phyloP scores from a whole-genome alignment of 2,329 filamentous ascomycete genomes.

The Colletotrichum godetiae region DNA sequence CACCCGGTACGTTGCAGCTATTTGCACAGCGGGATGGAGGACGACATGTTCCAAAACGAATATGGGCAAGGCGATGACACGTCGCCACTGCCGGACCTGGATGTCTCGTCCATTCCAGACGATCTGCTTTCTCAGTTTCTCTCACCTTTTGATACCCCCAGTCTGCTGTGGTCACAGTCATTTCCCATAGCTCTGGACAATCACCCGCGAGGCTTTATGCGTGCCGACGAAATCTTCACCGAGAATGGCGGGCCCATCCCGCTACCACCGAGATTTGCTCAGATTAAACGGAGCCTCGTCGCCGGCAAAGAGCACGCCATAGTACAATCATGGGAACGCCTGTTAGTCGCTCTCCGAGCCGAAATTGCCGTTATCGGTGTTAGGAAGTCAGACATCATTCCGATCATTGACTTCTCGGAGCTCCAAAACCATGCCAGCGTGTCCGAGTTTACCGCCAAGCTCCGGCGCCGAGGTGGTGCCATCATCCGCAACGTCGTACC shows the following conservation, averaged over 20 bases:
- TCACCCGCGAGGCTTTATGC: slow-evolving; percentile 33
- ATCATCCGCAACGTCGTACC: slow-evolving; percentile 74
- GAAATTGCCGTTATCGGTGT: slow-evolving; percentile 65
- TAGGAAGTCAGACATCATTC: slow-evolving; percentile 64
- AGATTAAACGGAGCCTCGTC: slow-evolving; percentile 66
- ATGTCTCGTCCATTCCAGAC: slow-evolving; percentile 25
- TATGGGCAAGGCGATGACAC: slow-evolving; percentile 15
- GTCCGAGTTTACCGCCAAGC: slow-evolving; percentile 57
- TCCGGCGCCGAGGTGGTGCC: slow-evolving; percentile 58
- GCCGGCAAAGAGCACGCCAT: slow-evolving; percentile 65
- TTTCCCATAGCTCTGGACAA: slow-evolving; percentile 33
- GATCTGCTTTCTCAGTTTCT: slow-evolving; percentile 28
- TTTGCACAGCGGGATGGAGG: slow-evolving; percentile 2
- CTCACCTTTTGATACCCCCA: slow-evolving; percentile 35
- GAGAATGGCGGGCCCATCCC: slow-evolving; percentile 50
- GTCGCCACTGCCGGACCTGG: slow-evolving; percentile 17
- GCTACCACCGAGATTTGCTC: slow-evolving; percentile 68
- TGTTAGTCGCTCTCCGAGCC: slow-evolving; percentile 61
- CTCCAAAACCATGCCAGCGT: slow-evolving; percentile 60
- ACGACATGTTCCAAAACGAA: slow-evolving; percentile 23
- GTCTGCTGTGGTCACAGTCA: slow-evolving; percentile 36
- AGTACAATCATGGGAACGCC: slow-evolving; percentile 64
- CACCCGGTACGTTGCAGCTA: background rate
- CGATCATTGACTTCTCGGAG: slow-evolving; percentile 65
- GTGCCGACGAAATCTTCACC: slow-evolving; percentile 32